A percentile compares a stretch with the other conserved stretches of the same genome.
Evolutionary conservation across 345 rosid species (phyloP).

Genomic region (Xanthoceras sorbifolium): DNA sequence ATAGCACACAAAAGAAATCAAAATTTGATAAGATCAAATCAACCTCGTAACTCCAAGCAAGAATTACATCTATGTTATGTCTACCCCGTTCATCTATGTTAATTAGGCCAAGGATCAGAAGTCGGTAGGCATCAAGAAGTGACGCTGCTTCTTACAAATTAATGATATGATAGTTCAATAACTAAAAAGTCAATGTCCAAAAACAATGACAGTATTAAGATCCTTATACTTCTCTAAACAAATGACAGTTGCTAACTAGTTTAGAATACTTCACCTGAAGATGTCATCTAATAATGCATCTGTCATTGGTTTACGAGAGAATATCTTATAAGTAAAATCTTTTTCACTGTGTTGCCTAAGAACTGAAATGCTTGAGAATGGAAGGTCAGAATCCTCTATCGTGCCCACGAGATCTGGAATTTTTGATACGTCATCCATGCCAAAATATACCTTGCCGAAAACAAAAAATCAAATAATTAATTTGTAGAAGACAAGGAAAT

Average conservation of each 20-base stretch:
- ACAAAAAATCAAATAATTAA: conserved; percentile 23
- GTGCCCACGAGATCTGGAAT: conserved; percentile 85
- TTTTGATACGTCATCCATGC: conserved; percentile 54
- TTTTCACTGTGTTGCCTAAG: conserved; percentile 56
- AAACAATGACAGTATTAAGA: not conserved
- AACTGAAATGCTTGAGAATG: conserved; percentile 79
- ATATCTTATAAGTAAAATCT: conserved; percentile 74
- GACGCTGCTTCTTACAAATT: not conserved
- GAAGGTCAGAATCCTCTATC: conserved; percentile 72
- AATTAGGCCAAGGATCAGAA: not conserved
- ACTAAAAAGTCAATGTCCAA: not conserved
- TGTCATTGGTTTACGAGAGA: conserved; percentile 59
- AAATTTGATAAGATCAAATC: not conserved
- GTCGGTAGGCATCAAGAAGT: not conserved
- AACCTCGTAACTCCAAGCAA: not conserved
- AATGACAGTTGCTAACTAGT: not conserved
- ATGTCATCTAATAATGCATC: conserved; percentile 75
- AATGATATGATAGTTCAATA: no score
- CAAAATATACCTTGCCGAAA: conserved; percentile 68
- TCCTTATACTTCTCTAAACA: not conserved
- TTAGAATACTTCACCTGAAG: conserved; percentile 61
- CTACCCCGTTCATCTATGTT: not conserved
- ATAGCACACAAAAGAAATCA: not conserved
- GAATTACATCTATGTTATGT: not conserved
- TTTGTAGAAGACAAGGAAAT: not conserved